Conservation (phyloP, 805 yeast genomes). For the Candida glaebosa region DNA sequence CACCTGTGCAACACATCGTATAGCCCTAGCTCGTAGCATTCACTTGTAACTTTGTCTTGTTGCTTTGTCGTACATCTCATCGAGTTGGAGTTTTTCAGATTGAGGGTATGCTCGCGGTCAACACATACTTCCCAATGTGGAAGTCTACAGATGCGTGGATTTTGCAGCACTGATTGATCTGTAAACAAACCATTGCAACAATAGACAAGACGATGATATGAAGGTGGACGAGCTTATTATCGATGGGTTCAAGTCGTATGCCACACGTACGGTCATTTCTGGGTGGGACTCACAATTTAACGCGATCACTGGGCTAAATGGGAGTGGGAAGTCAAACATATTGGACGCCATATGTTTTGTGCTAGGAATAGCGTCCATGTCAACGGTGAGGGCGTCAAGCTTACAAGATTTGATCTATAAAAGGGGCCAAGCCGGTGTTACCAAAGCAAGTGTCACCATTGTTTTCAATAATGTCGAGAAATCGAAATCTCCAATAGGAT, state of each 20-base stretch:
- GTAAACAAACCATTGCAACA: background rate
- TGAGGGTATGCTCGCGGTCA: background rate
- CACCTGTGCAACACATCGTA: background rate
- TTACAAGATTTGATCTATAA: slow-evolving; percentile 93
- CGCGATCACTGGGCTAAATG: slow-evolving; percentile 96
- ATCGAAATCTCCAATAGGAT: slow-evolving; percentile 80
- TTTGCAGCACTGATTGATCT: background rate
- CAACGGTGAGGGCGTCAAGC: slow-evolving; percentile 91
- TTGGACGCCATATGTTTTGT: slow-evolving; percentile 97
- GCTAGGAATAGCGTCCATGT: slow-evolving; percentile 91
- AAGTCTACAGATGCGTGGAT: background rate
- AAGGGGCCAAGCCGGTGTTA: slow-evolving; percentile 97
- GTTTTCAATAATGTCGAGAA: slow-evolving; percentile 87
- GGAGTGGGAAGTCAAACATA: slow-evolving; percentile 96
- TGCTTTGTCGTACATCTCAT: too few relatives aligned
- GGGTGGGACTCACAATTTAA: slow-evolving; percentile 97
- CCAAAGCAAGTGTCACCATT: slow-evolving; percentile 94
- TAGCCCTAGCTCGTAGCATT: background rate
- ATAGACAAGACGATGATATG: slow-evolving; percentile 42
- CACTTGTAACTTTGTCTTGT: background rate
- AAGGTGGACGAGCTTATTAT: slow-evolving; percentile 93
- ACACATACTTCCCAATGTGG: background rate
- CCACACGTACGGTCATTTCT: slow-evolving; percentile 91
- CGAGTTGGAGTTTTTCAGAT: background rate
- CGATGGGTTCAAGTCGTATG: slow-evolving; percentile 97